Base-by-base conservation (phyloP, 495 filamentous ascomycete species). In the Hyaloscypha variabilis region DNA sequence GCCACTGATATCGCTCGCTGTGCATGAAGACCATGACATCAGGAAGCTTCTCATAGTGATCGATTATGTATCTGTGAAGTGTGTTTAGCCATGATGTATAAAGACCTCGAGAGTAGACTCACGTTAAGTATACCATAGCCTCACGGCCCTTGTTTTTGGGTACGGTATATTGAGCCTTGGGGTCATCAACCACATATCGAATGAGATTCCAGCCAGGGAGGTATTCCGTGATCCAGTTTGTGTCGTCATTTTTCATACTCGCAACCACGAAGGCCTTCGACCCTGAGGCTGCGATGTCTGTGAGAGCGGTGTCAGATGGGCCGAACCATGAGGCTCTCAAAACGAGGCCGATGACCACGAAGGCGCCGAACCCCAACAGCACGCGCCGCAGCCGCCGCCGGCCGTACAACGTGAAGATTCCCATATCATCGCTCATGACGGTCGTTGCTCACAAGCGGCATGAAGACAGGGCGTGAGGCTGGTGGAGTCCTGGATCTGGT, bases 1-100 rank as follows among this genome's bases (percentile, higher is more conserved):
- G 88, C 88, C 88, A 90, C 74, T 87, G 82, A 70, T 83, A 88
- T 62, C 86, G 82, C 36, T 80, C 71, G 39, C 82, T 80, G 72
- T 90, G 88, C 55, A 86, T 77, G 72, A 90, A 89, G 65, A 89
- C 78, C 64, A 84, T 81, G 19, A 78, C 69, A 14, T 84, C 76
- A 3, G 88, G 84, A 14, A 90, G 82, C 30, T 76, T 73, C 62
- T 88, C 78, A 75, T 90, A 90, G 59, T 83, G 25, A 69, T 87
- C 83, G 71, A 90, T 88, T 26, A 90, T 83, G 67, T 88, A 86
- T 60, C 73, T n/a, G 81, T 78, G 73, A 0, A 77, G 76, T n/a
- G 8, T 59, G 13, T 36, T 24, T 49, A 25, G 31, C 24, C 25
- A 24, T 57, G 6, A 60, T 42, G 24, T 49, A 60, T 25, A 42